Evolutionary conservation across 148 eudicot species (phyloP).

Genomic region (Fallopia convolvulus): DNA sequence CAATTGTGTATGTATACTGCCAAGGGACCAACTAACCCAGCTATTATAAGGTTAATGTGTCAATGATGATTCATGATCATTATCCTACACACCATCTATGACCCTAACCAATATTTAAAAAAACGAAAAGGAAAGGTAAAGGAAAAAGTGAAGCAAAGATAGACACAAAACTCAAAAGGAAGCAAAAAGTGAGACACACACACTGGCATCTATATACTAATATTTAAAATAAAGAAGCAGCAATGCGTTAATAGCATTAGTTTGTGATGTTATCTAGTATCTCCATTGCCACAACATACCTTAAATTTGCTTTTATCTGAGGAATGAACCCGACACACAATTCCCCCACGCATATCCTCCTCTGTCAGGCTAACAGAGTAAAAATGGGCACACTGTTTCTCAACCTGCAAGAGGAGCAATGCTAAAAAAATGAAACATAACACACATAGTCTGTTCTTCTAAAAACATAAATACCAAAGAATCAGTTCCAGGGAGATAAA

Average conservation of each 20-base stretch:
- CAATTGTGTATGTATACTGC: background rate
- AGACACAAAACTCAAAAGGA: background rate
- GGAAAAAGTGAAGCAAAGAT: background rate
- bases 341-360: constrained; percentile 67
- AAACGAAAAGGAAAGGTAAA: background rate
- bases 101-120: background rate
- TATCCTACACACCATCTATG: background rate
- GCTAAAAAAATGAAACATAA: constrained; percentile 8
- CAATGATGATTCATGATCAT: background rate
- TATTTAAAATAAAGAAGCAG: background rate
- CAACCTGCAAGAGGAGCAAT: constrained; percentile 47
- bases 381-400: constrained; percentile 88
- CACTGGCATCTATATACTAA: background rate
- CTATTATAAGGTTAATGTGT: background rate
- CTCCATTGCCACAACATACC: constrained; percentile 31
- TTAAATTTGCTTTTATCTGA: constrained; percentile 87
- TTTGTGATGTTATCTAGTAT: background rate
- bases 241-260: background rate
- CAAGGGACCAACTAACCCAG: background rate
- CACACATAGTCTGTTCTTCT: background rate
- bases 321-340: constrained; percentile 83
- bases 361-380: constrained; percentile 77
- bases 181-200: background rate
- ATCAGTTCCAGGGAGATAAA: constrained; percentile 2
- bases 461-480: background rate